These are phyloP conservation scores for Yamadazyma trypodendri DNA, from an alignment of 1,139 yeast genomes.

Conservation along the genomic window DNA sequence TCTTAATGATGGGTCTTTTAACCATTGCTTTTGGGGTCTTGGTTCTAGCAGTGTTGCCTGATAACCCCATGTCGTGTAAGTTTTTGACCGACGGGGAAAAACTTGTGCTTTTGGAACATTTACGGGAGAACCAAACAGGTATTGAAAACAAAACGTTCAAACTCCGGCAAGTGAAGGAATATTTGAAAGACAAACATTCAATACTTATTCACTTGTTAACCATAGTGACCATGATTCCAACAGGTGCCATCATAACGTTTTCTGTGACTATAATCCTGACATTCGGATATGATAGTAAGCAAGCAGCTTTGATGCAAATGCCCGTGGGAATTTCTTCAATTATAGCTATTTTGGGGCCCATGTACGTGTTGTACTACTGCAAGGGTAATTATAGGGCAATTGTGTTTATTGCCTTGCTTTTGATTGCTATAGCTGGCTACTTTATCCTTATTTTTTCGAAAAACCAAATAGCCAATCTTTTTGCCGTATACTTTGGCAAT, in stretches of 20 bases:
- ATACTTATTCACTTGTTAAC: slow-evolving; percentile 39
- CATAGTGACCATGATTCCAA: slow-evolving; percentile 35
- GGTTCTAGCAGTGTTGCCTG: slow-evolving; percentile 29
- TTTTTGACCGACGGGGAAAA: slow-evolving; percentile 31
- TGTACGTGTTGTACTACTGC: slow-evolving; percentile 26
- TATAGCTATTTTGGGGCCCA: slow-evolving; percentile 30
- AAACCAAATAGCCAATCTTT: slow-evolving; percentile 30
- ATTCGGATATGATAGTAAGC: slow-evolving; percentile 32
- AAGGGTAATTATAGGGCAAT: slow-evolving; percentile 23
- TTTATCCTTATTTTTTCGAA: slow-evolving; percentile 29
- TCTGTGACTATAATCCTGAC: slow-evolving; percentile 39
- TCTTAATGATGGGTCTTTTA: slow-evolving; percentile 35
- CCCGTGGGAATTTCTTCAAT: slow-evolving; percentile 40
- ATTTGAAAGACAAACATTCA: slow-evolving; percentile 33
- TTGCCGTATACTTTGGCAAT: slow-evolving; percentile 36
- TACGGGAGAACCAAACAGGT: slow-evolving; percentile 29
- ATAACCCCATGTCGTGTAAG: slow-evolving; percentile 29
- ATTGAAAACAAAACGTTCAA: slow-evolving; percentile 18
- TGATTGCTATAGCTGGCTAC: slow-evolving; percentile 37
- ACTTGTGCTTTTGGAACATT: slow-evolving; percentile 26
- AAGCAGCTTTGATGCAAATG: slow-evolving; percentile 40
- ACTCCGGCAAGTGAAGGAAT: slow-evolving; percentile 27
- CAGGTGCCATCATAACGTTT: slow-evolving; percentile 42
- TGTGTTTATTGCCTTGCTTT: slow-evolving; percentile 29
- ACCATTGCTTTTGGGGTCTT: slow-evolving; percentile 33